Evolutionary conservation across 257 asterid species (phyloP), one percentile per base, ranked within the genome.

Genomic region (Plectranthus barbatus): DNA sequence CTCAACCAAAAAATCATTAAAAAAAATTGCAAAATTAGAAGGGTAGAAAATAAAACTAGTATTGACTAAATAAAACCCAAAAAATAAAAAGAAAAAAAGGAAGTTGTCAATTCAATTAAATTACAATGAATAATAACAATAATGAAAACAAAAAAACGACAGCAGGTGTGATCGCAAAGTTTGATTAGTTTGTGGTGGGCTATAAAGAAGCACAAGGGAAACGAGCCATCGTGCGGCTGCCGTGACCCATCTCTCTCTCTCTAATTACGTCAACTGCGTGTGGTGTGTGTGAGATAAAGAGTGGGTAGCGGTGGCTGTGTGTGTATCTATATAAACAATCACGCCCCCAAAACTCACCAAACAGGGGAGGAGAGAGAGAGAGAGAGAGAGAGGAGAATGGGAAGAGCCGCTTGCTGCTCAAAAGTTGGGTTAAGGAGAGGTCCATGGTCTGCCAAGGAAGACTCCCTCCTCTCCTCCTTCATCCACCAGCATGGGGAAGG

Each of bases 391-490:
- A 26, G n/a, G 48, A 15, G 36, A 67, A 77, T 77, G 81, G 81
- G 77, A 40, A 72, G 81, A 77, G 68, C 78, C 6, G 73, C 78
- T 12, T 77, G 81, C 14, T 77, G 81, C 63, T 44, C 81, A 0
- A 72, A 72, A 61, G 81, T 67, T 56, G 81, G 81, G 0, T 26
- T 77, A 18, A 39, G 66, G 34, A 68, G 78, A 59, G 81, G 81
- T 2, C 81, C 81, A 1, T 77, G 81, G 81, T 77, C 81, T 9
- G 23, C 73, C 14, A 72, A 77, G 47, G 81, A 77, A 60, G 81
- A 77, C 51, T 4, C 70, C 6, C 13, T 69, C 0, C 81, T 77
- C 60, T 53, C 78, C 40, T 26, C 61, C 11, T 68, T 57, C 73
- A 77, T 77, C 54, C 70, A 51, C 2, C 24, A 29, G 5, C 61